A percentile compares a stretch with the other conserved stretches of the same genome.
These are phyloP conservation scores for Eucommia ulmoides DNA, from an alignment of 257 asterid species.

Conservation along the genomic window DNA sequence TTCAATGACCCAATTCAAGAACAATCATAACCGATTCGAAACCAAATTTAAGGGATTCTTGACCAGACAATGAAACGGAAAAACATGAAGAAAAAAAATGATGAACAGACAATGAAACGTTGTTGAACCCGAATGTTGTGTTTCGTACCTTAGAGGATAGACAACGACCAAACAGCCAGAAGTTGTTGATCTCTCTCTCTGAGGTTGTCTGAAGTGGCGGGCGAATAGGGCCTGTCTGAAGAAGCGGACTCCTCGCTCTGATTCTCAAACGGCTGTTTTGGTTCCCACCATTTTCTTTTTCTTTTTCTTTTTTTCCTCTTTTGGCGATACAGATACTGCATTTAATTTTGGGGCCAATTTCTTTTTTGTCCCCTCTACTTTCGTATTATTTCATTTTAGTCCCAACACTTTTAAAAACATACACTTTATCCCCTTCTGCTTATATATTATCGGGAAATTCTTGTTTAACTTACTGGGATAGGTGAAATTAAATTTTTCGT, in stretches of 20 bases:
- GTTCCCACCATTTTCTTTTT: no score
- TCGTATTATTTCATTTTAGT: no score
- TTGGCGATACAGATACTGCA: no score
- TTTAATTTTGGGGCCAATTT: no score
- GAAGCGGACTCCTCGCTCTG: conserved; percentile 23
- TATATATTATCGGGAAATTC: no score
- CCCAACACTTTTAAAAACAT: no score
- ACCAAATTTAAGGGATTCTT: neutral
- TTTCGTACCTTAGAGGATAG: conserved; percentile 7
- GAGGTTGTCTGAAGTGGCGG: conserved; percentile 14
- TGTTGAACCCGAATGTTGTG: neutral
- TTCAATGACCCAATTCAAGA: neutral
- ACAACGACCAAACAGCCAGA: neutral
- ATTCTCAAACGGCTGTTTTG: no score
- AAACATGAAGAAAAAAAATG: conserved; percentile 1
- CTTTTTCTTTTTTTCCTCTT: no score
- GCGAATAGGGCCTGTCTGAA: conserved; percentile 31
- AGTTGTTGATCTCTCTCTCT: neutral
- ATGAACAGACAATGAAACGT: neutral
- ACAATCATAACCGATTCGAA: neutral
- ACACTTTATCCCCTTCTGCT: no score
- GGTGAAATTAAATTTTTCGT: no score
- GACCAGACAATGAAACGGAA: conserved; percentile 1
- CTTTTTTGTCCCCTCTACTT: no score
- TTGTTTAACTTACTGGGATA: no score